phyloP scores from a whole-genome alignment of 148 eudicot species.

The Heliamphora exappendiculata region DNA sequence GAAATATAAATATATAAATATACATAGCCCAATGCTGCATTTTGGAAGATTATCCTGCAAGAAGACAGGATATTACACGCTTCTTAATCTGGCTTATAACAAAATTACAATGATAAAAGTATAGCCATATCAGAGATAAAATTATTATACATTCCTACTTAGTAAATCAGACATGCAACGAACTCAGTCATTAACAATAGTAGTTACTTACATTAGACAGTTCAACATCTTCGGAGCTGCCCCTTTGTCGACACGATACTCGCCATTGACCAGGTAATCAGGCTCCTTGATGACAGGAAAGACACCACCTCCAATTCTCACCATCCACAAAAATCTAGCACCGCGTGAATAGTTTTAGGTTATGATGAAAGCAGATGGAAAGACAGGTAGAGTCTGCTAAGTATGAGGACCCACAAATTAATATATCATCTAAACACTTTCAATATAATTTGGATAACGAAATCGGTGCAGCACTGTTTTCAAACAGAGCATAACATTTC shows the following conservation, averaged over 20 bases:
- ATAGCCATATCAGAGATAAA: not conserved
- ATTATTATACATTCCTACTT: not conserved
- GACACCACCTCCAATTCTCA: conserved; percentile 96
- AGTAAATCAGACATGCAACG: not conserved
- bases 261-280: conserved; percentile 97
- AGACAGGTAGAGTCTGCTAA: not conserved
- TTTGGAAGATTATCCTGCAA: not conserved
- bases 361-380: not conserved
- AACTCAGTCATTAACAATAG: conserved; percentile 9
- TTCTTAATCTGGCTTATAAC: not conserved
- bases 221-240: conserved; percentile 98
- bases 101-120: not conserved
- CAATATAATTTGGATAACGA: not conserved
- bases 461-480: not conserved
- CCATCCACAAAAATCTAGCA: conserved; percentile 95
- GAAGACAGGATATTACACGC: not conserved
- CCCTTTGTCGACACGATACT: conserved; percentile 97
- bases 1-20: not conserved
- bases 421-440: not conserved
- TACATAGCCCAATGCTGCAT: not conserved
- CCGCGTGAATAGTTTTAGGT: conserved; percentile 6
- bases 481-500: not conserved
- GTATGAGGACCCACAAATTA: not conserved
- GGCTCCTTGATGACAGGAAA: conserved; percentile 96
- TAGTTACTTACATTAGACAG: conserved; percentile 85